A percentile compares a stretch with the other conserved stretches of the same genome.
Evolutionary conservation across 768 basidiomycete species (phyloP).

Genomic region (Kwoniella dejecticola): DNA sequence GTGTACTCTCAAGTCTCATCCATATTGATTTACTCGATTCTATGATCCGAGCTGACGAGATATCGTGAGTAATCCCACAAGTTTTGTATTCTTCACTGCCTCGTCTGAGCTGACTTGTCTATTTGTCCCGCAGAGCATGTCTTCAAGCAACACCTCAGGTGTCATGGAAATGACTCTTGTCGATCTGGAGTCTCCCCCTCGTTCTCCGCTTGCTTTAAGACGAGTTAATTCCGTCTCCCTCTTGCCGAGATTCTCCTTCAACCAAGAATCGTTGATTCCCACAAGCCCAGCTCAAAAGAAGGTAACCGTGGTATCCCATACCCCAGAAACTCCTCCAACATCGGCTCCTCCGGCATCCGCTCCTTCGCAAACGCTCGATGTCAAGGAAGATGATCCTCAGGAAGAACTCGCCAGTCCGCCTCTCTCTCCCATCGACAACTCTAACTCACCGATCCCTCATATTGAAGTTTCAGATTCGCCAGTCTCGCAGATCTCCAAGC

Average conservation of each 20-base stretch:
- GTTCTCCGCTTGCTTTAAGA: not conserved
- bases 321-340: not conserved
- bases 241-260: constrained; percentile 6
- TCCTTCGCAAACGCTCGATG: not conserved
- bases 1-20: too few relatives aligned
- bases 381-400: not conserved
- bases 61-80: too few relatives aligned
- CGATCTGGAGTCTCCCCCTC: constrained; percentile 7
- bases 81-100: too few relatives aligned
- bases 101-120: too few relatives aligned
- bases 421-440: not conserved
- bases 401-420: not conserved
- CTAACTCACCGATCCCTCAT: not conserved
- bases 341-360: not conserved
- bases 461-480: not conserved
- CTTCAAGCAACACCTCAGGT: not conserved
- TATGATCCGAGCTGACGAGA: too few relatives aligned
- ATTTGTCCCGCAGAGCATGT: not conserved
- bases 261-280: constrained; percentile 6
- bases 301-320: too few relatives aligned
- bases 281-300: too few relatives aligned
- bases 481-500: not conserved
- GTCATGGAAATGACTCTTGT: not conserved
- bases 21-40: too few relatives aligned
- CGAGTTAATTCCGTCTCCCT: not conserved